Percentiles rank a stretch among this genome's conserved stretches.
These are phyloP conservation scores for Cornus controversa DNA, from an alignment of 148 eudicot species.

Conservation along the genomic window DNA sequence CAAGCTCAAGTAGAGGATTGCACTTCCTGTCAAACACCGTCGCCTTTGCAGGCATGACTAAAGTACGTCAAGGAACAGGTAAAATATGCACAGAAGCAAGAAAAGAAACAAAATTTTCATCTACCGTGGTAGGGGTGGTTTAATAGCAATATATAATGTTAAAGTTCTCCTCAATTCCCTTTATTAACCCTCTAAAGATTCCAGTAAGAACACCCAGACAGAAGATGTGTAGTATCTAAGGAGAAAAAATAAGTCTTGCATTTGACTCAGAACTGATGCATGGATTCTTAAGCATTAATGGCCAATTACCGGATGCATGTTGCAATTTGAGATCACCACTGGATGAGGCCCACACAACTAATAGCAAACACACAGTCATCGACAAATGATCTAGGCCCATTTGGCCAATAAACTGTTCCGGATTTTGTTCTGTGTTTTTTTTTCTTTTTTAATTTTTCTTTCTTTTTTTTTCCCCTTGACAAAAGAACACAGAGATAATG, in stretches of 20 bases:
- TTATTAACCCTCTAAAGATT: not conserved
- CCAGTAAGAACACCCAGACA: slow-evolving; percentile 4
- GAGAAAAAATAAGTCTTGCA: not conserved
- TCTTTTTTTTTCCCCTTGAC: not conserved
- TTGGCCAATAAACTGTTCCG: not conserved
- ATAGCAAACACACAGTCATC: not conserved
- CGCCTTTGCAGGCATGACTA: slow-evolving; percentile 97
- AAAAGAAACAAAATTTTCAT: not conserved
- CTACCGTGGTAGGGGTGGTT: not conserved
- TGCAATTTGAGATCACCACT: not conserved
- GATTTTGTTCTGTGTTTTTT: not conserved
- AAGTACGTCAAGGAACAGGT: slow-evolving; percentile 53
- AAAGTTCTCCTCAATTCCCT: not conserved
- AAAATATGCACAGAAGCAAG: not conserved
- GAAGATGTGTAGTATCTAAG: not conserved
- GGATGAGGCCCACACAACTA: not conserved
- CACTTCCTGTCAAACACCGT: slow-evolving; percentile 93
- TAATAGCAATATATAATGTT: not conserved
- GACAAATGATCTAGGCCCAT: not conserved
- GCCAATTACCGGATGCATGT: not conserved
- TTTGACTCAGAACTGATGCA: not conserved
- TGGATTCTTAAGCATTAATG: not conserved
- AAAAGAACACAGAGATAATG: not conserved
- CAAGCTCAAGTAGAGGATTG: slow-evolving; percentile 89
- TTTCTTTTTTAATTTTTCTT: too few species aligned